Evolutionary conservation across 148 eudicot species (phyloP).

Genomic region (Beta vulgaris): DNA sequence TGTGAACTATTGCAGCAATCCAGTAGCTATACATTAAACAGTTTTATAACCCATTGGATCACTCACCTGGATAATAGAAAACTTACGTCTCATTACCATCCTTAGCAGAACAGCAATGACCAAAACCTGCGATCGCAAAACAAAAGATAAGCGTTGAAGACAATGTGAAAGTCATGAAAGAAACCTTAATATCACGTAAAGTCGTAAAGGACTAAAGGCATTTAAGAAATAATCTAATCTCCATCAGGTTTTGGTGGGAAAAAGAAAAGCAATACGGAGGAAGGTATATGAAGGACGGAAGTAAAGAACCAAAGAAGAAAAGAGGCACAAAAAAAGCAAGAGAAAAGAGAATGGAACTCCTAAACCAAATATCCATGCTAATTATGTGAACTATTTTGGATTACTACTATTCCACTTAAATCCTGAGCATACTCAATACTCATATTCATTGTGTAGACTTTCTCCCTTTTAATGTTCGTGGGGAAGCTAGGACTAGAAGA

Average conservation of each 20-base stretch:
- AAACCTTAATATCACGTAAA: neutral
- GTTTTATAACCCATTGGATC: neutral
- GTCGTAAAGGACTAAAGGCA: neutral
- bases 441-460: neutral
- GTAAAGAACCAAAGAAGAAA: neutral
- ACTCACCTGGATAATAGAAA: slow-evolving; percentile 93
- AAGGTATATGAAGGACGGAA: neutral
- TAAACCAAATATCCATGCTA: neutral
- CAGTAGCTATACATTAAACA: neutral
- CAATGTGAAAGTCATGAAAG: slow-evolving; percentile 6
- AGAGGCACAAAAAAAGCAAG: neutral
- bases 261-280: neutral
- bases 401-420: neutral
- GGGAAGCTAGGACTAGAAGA: neutral
- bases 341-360: neutral
- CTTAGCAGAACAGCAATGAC: slow-evolving; percentile 89
- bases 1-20: neutral
- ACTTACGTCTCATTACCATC: slow-evolving; percentile 80
- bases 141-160: neutral
- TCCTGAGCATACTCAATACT: neutral
- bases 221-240: neutral
- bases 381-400: neutral
- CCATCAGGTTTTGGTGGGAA: too few relatives aligned
- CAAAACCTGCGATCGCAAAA: slow-evolving; percentile 63
- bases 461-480: neutral